Evolutionary conservation across 208 protist species (phyloP).

Genomic region (Trypanosoma grayi): DNA sequence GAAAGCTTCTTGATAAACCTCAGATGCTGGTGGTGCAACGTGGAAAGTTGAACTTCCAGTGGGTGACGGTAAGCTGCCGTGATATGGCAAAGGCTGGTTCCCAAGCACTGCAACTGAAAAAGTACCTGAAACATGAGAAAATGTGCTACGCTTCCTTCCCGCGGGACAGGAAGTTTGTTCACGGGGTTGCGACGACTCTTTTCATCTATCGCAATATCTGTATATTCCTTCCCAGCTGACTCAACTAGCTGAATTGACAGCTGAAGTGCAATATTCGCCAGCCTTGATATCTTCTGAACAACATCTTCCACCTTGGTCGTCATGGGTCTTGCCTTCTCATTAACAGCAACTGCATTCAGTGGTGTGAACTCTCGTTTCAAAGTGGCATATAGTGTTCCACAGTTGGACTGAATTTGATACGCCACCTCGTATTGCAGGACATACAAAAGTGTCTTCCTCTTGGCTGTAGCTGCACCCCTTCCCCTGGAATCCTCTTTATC

Average conservation of each 20-base stretch:
- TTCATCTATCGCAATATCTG: conserved; percentile 27
- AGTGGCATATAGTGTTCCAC: conserved; percentile 51
- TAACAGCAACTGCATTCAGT: conserved; percentile 38
- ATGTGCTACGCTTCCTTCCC: conserved; percentile 51
- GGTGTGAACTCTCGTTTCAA: conserved; percentile 60
- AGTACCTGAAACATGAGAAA: conserved; percentile 80
- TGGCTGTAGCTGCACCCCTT: conserved; percentile 17
- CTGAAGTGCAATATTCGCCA: conserved; percentile 82
- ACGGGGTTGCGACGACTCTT: conserved; percentile 40
- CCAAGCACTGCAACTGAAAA: conserved; percentile 82
- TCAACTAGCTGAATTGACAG: conserved; percentile 66
- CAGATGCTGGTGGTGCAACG: conserved; percentile 50
- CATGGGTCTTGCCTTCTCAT: conserved; percentile 21
- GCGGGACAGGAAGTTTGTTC: conserved; percentile 59
- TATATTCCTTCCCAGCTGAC: conserved; percentile 31
- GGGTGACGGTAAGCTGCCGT: conserved; percentile 46
- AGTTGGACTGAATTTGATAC: conserved; percentile 82
- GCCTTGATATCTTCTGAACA: conserved; percentile 45
- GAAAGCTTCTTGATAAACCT: conserved; percentile 60
- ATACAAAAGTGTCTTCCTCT: conserved; percentile 58
- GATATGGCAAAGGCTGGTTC: conserved; percentile 65
- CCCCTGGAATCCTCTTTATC: background rate
- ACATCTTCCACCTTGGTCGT: conserved; percentile 30
- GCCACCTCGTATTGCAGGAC: conserved; percentile 77
- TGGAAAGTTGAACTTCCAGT: conserved; percentile 54